Conservation (phyloP, 177 flowering plant species). For the Vitis hybrid region DNA sequence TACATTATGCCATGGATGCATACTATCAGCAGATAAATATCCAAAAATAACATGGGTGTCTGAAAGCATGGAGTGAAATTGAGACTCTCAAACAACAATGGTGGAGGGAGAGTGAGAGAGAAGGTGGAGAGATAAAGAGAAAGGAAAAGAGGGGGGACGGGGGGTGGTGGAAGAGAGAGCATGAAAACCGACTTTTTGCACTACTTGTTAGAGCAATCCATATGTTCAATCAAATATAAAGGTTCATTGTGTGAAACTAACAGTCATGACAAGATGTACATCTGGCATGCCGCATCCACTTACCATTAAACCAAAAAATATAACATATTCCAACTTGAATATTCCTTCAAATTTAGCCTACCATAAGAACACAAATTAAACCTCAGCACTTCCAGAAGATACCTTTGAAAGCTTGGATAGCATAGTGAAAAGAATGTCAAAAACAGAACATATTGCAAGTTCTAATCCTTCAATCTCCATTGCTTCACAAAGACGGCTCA, state of each 20-base stretch:
- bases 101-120: too few species aligned
- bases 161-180: not conserved
- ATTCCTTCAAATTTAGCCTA: not conserved
- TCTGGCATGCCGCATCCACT: not conserved
- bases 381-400: not conserved
- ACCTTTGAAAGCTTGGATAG: slow-evolving; percentile 67
- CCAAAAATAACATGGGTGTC: not conserved
- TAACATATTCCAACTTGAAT: not conserved
- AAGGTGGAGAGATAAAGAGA: too few species aligned
- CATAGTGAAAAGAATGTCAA: slow-evolving; percentile 63
- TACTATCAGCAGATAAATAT: not conserved
- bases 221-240: not conserved
- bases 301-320: slow-evolving; percentile 3
- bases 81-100: too few species aligned
- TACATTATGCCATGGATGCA: not conserved
- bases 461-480: slow-evolving; percentile 82
- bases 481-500: slow-evolving; percentile 65
- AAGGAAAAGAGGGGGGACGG: too few species aligned
- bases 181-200: not conserved
- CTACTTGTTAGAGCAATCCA: too few species aligned
- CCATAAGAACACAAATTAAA: not conserved
- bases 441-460: slow-evolving; percentile 57
- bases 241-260: not conserved
- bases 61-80: too few species aligned
- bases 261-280: not conserved